phyloP scores from a whole-genome alignment of 2,329 filamentous ascomycete species.

The Arthrobotrys megalospora region DNA sequence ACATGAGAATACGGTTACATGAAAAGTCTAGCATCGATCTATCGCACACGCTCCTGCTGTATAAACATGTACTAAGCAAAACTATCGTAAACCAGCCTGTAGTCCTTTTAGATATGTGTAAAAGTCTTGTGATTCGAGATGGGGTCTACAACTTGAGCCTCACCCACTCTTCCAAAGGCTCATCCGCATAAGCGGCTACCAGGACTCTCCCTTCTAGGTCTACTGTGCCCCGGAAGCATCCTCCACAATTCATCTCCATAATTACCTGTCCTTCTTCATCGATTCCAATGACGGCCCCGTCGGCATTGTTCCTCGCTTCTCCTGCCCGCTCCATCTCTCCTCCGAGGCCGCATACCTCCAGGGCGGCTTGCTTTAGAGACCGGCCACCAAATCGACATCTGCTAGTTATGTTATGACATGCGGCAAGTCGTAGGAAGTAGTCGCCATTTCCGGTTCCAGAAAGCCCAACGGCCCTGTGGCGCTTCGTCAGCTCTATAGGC shows the following conservation, averaged over 20 bases:
- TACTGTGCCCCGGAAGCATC: conserved; percentile 87
- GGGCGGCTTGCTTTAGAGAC: conserved; percentile 74
- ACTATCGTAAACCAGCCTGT: too few relatives aligned
- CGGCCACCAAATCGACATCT: conserved; percentile 77
- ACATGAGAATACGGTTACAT: too few relatives aligned
- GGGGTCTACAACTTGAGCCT: background rate
- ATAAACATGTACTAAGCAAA: too few relatives aligned
- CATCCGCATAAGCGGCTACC: conserved; percentile 74
- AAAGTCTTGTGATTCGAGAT: too few relatives aligned
- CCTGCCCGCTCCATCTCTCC: conserved; percentile 83
- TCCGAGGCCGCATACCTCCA: conserved; percentile 77
- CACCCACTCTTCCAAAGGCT: conserved; percentile 63
- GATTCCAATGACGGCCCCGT: conserved; percentile 88
- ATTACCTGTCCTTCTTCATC: conserved; percentile 74
- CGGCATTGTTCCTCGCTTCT: conserved; percentile 75
- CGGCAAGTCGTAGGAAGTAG: conserved; percentile 82
- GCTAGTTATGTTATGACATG: conserved; percentile 79
- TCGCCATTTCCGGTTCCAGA: conserved; percentile 92
- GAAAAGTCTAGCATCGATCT: too few relatives aligned
- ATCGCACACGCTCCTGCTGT: too few relatives aligned
- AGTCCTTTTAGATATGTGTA: too few relatives aligned
- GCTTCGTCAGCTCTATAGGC: conserved; percentile 6
- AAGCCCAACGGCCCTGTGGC: conserved; percentile 71
- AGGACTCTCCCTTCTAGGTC: conserved; percentile 74
- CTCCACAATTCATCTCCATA: conserved; percentile 86